Conservation (phyloP, 768 basidiomycete species). For the Mycena chlorophos region DNA sequence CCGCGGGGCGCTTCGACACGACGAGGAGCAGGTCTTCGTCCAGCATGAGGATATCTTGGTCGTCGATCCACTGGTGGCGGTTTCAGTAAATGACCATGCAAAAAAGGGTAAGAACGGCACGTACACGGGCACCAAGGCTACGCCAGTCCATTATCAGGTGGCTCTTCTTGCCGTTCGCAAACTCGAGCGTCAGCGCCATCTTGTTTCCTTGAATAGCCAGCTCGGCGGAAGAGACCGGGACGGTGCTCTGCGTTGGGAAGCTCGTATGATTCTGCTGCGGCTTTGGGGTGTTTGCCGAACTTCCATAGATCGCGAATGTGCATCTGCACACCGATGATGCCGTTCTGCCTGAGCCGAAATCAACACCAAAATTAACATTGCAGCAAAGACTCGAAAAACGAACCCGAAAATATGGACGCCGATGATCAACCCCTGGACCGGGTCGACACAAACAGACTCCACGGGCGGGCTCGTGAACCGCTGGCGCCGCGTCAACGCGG, state of each 20-base stretch:
- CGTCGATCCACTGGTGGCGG: slow-evolving; percentile 47
- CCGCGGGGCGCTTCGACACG: slow-evolving; percentile 35
- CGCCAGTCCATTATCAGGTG: slow-evolving; percentile 54
- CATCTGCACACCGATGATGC: slow-evolving; percentile 44
- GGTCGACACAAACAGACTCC: slow-evolving; percentile 48
- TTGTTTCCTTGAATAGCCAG: slow-evolving; percentile 46
- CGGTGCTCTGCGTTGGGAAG: slow-evolving; percentile 39
- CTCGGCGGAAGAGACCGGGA: slow-evolving; percentile 36
- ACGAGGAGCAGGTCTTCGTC: slow-evolving; percentile 47
- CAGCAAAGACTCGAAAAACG: slow-evolving; percentile 11
- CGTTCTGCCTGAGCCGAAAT: slow-evolving; percentile 32
- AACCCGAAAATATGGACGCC: slow-evolving; percentile 44
- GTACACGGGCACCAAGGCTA: slow-evolving; percentile 47
- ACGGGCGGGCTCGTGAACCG: slow-evolving; percentile 45
- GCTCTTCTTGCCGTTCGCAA: slow-evolving; percentile 39
- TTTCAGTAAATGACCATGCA: slow-evolving; percentile 2
- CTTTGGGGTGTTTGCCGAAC: slow-evolving; percentile 55
- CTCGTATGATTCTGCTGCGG: slow-evolving; percentile 42
- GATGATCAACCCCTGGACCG: slow-evolving; percentile 46
- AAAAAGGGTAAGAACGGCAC: slow-evolving; percentile 6
- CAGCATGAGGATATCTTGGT: slow-evolving; percentile 48
- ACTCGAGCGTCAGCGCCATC: slow-evolving; percentile 44
- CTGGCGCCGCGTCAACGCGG: slow-evolving; percentile 45
- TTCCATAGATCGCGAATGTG: slow-evolving; percentile 57
- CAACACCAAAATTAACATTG: neutral